Evolutionary conservation across 1,284 basidiomycete genomes (phyloP).

Genomic region (Pisolithus thermaeus): DNA sequence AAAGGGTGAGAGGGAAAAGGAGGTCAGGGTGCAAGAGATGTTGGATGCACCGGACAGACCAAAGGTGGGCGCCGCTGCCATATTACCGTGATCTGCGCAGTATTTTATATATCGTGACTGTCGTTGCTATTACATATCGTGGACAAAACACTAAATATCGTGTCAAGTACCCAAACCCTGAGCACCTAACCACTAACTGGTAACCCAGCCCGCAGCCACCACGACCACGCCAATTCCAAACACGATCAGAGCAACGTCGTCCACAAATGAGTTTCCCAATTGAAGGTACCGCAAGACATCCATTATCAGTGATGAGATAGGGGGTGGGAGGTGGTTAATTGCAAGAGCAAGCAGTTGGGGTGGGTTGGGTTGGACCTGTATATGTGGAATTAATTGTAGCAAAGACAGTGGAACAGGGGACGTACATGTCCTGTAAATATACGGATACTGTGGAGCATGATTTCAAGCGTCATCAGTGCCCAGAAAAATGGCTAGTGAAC

Average conservation of each 20-base stretch:
- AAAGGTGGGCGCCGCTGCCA: slow-evolving; percentile 45
- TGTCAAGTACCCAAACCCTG: slow-evolving; percentile 13
- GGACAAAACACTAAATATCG: background rate
- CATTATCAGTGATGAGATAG: slow-evolving; percentile 53
- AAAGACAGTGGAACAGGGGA: slow-evolving; percentile 11
- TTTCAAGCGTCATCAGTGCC: slow-evolving; percentile 66
- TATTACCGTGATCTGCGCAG: slow-evolving; percentile 36
- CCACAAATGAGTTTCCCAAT: slow-evolving; percentile 57
- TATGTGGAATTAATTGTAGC: background rate
- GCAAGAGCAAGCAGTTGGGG: slow-evolving; percentile 54
- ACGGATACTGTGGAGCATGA: slow-evolving; percentile 62
- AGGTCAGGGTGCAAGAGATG: slow-evolving; percentile 21
- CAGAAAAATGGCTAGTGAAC: slow-evolving; percentile 65
- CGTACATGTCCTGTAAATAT: slow-evolving; percentile 65
- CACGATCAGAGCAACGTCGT: slow-evolving; percentile 61
- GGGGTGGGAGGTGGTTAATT: slow-evolving; percentile 59
- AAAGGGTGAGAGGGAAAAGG: slow-evolving; percentile 5
- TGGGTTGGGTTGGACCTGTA: slow-evolving; percentile 52
- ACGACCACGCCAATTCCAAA: slow-evolving; percentile 63
- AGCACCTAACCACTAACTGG: background rate
- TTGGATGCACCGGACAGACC: slow-evolving; percentile 20
- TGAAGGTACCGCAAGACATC: slow-evolving; percentile 60
- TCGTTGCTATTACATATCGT: slow-evolving; percentile 4
- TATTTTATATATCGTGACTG: background rate
- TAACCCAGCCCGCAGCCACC: slow-evolving; percentile 47